Base-by-base conservation (phyloP, 2,329 filamentous ascomycete genomes). In the Diaporthe sp. region DNA sequence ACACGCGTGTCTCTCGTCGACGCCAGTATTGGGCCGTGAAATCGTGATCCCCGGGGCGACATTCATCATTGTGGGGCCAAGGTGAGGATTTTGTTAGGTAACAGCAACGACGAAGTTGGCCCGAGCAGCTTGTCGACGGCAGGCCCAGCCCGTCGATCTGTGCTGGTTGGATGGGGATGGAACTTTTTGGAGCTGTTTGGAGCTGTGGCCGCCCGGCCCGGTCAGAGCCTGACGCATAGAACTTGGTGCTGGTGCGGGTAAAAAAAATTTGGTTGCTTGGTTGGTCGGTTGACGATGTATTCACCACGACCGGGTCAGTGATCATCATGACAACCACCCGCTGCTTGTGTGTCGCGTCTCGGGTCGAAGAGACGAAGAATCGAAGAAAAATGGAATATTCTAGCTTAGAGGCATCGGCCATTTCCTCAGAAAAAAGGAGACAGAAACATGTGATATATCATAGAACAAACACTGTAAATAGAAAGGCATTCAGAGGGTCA, bases 71-170 rank as follows among this genome's bases (percentile, higher is more conserved):
- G 65, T 69, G 65, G 65, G 65, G 15, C 65, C 22, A 2, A 22
- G 5, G 31, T 19, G 13, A 55, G 65, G 49, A 69, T 69, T 42
- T 69, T 55, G 65, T 69, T 69, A 69, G 42, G 65, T 69, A 69
- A 69, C 65, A 53, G 22, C 46, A 69, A 69, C 46, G 44, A 37
- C n/a, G 7, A 34, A 22, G 34, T 42, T 69, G 65, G 65, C 65
- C 65, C 65, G 65, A 69, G 65, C 65, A 69, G 65, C 65, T n/a
- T 39, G 65, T 55, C 65, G 65, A 69, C 65, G 65, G 65, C 65
- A 69, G 65, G 65, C 65, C 65, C 65, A 69, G 65, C 65, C 65
- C 65, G 65, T 69, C 46, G 46, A 68, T 68, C 46, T 68, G 65
- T 53, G 65, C 65, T 68, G 44, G 34, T 39, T 34, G 65, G 65